A percentile compares a stretch with the other conserved stretches of the same genome.
phyloP scores from a whole-genome alignment of 2,329 filamentous ascomycete genomes.

The Diaporthe vexans region DNA sequence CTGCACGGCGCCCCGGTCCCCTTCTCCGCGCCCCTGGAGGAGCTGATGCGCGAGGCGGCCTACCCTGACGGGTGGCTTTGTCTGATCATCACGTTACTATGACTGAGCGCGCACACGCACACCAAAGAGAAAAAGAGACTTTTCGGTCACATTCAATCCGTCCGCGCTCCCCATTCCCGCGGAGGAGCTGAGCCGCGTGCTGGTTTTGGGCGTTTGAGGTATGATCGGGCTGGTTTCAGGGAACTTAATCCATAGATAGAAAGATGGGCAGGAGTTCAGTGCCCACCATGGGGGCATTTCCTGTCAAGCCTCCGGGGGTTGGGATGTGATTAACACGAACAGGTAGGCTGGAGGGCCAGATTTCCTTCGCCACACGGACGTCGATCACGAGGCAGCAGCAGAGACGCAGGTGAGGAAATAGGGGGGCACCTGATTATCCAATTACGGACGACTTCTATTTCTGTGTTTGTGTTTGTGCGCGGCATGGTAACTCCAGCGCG shows the following conservation, averaged over 20 bases:
- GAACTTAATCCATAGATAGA: conserved; percentile 8
- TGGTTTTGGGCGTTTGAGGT: conserved; percentile 3
- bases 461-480: background rate
- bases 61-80: conserved; percentile 96
- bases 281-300: background rate
- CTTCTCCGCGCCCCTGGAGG: conserved; percentile 83
- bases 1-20: conserved; percentile 89
- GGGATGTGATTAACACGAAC: background rate
- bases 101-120: conserved; percentile 32
- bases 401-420: no score
- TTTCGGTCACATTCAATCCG: background rate
- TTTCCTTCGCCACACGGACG: background rate
- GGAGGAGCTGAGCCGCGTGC: background rate
- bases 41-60: conserved; percentile 84
- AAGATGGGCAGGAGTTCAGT: background rate
- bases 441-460: conserved; percentile 18
- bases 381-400: background rate
- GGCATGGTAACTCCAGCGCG: background rate
- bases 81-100: conserved; percentile 81
- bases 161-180: background rate
- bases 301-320: background rate
- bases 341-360: background rate
- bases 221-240: conserved; percentile 14
- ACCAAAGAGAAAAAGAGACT: background rate
- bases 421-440: background rate